Conservation (phyloP, 768 basidiomycete genomes). For the Lactarius deliciosus region DNA sequence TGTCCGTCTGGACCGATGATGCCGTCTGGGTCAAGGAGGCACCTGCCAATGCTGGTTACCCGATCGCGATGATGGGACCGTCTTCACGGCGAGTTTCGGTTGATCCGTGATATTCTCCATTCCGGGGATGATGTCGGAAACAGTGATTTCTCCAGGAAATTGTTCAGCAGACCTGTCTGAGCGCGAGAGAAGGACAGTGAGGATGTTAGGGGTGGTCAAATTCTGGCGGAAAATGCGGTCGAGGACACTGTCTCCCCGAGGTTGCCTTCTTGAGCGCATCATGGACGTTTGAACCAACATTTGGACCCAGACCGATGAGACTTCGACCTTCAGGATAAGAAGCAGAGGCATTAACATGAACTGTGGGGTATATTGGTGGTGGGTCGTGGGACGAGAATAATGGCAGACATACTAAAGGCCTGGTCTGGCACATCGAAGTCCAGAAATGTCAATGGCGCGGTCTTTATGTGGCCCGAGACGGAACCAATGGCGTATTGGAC, state of each 20-base stretch:
- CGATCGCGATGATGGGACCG: slow-evolving; percentile 35
- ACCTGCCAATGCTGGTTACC: slow-evolving; percentile 65
- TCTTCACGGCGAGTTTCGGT: slow-evolving; percentile 50
- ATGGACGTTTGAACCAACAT: slow-evolving; percentile 51
- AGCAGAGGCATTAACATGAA: slow-evolving; percentile 40
- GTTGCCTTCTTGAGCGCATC: slow-evolving; percentile 34
- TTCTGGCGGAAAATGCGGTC: slow-evolving; percentile 67
- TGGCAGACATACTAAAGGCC: slow-evolving; percentile 44
- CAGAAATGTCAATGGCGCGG: slow-evolving; percentile 45
- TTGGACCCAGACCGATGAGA: slow-evolving; percentile 61
- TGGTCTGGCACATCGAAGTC: slow-evolving; percentile 47
- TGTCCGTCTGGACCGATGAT: slow-evolving; percentile 62
- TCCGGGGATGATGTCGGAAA: slow-evolving; percentile 56
- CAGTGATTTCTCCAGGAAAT: slow-evolving; percentile 60
- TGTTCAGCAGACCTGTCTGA: slow-evolving; percentile 50
- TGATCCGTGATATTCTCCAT: slow-evolving; percentile 51
- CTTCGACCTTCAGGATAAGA: slow-evolving; percentile 39
- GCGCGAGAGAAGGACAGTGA: slow-evolving; percentile 66
- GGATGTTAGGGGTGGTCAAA: slow-evolving; percentile 53
- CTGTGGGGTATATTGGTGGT: slow-evolving; percentile 34
- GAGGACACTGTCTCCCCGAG: slow-evolving; percentile 52
- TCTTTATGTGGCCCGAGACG: slow-evolving; percentile 48
- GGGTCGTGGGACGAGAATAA: slow-evolving; percentile 4
- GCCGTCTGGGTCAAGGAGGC: slow-evolving; percentile 57
- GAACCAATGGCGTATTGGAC: slow-evolving; percentile 57